phyloP scores from a whole-genome alignment of 2,329 filamentous ascomycete genomes.

The Neonectria sp. region DNA sequence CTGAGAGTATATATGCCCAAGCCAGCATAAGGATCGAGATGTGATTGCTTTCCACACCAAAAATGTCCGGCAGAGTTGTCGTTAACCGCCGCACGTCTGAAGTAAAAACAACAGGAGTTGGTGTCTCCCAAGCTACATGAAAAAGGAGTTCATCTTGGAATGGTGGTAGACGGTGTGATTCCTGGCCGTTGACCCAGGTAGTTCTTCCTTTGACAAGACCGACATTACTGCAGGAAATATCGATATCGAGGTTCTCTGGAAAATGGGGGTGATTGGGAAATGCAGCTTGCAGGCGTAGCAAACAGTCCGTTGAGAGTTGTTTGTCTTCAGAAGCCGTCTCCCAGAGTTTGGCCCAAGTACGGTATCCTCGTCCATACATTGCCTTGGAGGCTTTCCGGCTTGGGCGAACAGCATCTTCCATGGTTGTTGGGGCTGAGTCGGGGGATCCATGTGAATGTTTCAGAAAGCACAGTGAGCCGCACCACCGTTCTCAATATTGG shows the following conservation, averaged over 20 bases:
- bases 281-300: not conserved
- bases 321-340: not conserved
- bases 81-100: not conserved
- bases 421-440: not conserved
- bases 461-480: too few relatives aligned
- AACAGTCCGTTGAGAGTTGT: not conserved
- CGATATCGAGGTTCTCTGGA: not conserved
- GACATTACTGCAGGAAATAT: not conserved
- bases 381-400: not conserved
- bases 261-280: not conserved
- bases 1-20: constrained; percentile 51
- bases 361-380: not conserved
- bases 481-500: too few relatives aligned
- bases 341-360: not conserved
- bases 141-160: constrained; percentile 27
- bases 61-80: constrained; percentile 17
- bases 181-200: not conserved
- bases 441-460: too few relatives aligned
- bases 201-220: not conserved
- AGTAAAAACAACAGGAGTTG: constrained; percentile 22
- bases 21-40: constrained; percentile 46
- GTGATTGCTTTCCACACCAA: constrained; percentile 28
- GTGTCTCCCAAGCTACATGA: constrained; percentile 13
- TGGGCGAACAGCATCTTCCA: not conserved
- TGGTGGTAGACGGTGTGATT: constrained; percentile 6